These are phyloP conservation scores for Bondarzewia mesenterica DNA, from an alignment of 1,284 basidiomycete species.

Conservation along the genomic window DNA sequence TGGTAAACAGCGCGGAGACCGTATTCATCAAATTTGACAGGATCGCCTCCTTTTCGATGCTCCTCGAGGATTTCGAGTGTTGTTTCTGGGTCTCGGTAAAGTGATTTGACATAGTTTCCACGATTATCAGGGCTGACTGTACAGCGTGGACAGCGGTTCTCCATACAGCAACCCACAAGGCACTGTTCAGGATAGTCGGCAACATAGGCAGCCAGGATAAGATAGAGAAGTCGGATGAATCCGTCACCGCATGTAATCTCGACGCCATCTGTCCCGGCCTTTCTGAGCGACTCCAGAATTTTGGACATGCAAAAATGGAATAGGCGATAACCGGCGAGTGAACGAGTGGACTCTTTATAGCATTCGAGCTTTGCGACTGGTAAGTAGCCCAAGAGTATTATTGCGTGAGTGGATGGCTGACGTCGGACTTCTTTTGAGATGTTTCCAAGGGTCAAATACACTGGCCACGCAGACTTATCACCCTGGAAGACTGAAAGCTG, in stretches of 20 bases:
- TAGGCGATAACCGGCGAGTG: conserved; percentile 13
- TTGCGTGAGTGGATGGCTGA: conserved; percentile 14
- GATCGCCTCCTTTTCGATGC: not conserved
- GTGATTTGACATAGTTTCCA: conserved; percentile 8
- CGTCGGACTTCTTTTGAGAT: conserved; percentile 9
- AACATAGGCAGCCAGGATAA: conserved; percentile 18
- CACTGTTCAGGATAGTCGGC: conserved; percentile 20
- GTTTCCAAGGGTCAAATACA: conserved; percentile 20
- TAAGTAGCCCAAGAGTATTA: conserved; percentile 21
- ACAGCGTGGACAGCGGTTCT: conserved; percentile 17
- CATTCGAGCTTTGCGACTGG: conserved; percentile 16
- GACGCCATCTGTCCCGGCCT: conserved; percentile 16
- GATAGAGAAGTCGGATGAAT: conserved; percentile 12
- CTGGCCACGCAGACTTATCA: conserved; percentile 17
- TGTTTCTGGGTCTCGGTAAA: conserved; percentile 5
- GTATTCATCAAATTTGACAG: not conserved
- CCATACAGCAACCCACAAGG: conserved; percentile 17
- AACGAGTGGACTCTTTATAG: conserved; percentile 11
- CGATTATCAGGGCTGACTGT: conserved; percentile 1
- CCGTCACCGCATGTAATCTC: conserved; percentile 19
- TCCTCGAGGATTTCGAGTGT: conserved; percentile 4
- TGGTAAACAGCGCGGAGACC: conserved; percentile 6
- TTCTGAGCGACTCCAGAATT: conserved; percentile 13
- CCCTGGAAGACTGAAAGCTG: conserved; percentile 14
- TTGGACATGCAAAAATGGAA: conserved; percentile 22